Evolutionary conservation across 148 eudicot species (phyloP), one percentile per base, ranked within the genome.

Genomic region (Beta vulgaris): DNA sequence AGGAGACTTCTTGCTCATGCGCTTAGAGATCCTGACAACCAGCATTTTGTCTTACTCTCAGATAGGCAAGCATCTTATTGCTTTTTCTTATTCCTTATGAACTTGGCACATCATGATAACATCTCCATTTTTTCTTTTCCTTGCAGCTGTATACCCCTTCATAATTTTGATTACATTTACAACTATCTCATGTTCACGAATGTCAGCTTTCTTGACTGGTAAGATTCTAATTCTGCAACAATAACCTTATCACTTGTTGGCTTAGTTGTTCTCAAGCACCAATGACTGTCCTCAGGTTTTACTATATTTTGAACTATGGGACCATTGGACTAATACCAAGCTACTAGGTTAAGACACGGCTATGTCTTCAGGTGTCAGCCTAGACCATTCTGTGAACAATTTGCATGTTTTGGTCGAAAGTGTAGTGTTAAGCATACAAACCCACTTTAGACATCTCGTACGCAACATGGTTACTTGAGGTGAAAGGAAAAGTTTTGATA

Each of bases 141-240:
- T 71, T 75, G 86, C 90, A 87, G 90, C 67, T 87, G 90, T 77
- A 77, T 87, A 69, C 90, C 90, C 42, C 84, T 87, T 73, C 90
- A 87, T 79, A 83, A 87, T 78, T 87, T 87, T 69, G 90, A 87
- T 82, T 87, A 85, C 75, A 80, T 87, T 74, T 87, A 81, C 85
- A 85, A 87, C 86, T 83, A 83, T 76, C 88, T 87, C 37, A 77
- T 85, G 49, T 87, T 85, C 82, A 83, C 90, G 36, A 87, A 87
- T 79, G 80, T 87, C 76, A 87, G 90, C 82, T 87, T 87, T 68
- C 65, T 87, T 79, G 90, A 87, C 85, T 73, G 88, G 90, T 87
- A 85, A 81, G 86, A 63, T 68, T 26, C 68, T 59, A 59, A 58
- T 51, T 70, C 19, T 51, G 31, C 70, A 59, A 44, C 60, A 51